phyloP scores from a whole-genome alignment of 1,139 yeast genomes.

The Kluyveromyces sp. region DNA sequence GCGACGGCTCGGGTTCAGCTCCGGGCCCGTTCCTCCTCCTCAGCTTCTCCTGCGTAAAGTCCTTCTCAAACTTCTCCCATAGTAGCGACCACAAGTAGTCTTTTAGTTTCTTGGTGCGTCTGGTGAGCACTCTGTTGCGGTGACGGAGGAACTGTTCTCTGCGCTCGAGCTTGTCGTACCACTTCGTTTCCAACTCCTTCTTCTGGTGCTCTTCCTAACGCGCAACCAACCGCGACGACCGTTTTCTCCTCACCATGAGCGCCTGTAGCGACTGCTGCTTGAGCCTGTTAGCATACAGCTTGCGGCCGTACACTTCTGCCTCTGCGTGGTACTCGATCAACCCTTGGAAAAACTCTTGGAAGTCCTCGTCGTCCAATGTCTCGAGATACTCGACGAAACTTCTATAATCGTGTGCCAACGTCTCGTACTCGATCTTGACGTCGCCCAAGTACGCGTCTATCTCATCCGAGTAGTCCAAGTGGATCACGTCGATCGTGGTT shows the following conservation, averaged over 20 bases:
- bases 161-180: conserved; percentile 26
- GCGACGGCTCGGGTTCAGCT: too few species aligned
- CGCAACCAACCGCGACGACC: conserved; percentile 29
- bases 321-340: conserved; percentile 16
- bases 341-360: conserved; percentile 15
- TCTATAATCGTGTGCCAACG: conserved; percentile 22
- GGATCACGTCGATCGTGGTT: conserved; percentile 19
- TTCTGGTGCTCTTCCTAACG: conserved; percentile 27
- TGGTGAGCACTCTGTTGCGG: conserved; percentile 19
- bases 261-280: conserved; percentile 25
- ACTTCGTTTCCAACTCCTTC: conserved; percentile 22
- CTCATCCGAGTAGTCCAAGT: conserved; percentile 26
- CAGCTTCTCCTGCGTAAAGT: conserved; percentile 17
- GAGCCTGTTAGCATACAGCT: conserved; percentile 19
- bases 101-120: conserved; percentile 20
- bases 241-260: conserved; percentile 25
- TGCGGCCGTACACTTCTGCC: conserved; percentile 23
- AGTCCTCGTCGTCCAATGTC: conserved; percentile 9
- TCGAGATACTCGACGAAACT: conserved; percentile 17
- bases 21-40: conserved; percentile 3
- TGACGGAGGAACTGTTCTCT: conserved; percentile 23
- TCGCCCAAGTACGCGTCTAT: conserved; percentile 23
- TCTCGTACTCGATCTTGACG: conserved; percentile 16
- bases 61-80: conserved; percentile 26
- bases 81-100: conserved; percentile 24